These are phyloP conservation scores for Plasmodium reichenowi DNA, from an alignment of 169 alveolate genomes.

Conservation along the genomic window DNA sequence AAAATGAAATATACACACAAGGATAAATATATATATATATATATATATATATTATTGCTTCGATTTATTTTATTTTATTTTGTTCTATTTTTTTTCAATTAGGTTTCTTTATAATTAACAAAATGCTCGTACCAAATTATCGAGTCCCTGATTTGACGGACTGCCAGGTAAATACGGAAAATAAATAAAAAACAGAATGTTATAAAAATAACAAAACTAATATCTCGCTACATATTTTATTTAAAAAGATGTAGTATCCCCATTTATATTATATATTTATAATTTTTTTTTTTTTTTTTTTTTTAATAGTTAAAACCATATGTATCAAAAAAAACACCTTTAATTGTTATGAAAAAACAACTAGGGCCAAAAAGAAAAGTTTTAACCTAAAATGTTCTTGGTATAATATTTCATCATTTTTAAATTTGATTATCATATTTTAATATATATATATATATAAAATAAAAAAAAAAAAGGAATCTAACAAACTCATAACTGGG, in stretches of 20 bases:
- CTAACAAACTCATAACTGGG: too few relatives aligned
- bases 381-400: slow-evolving; percentile 4
- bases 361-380: slow-evolving; percentile 56
- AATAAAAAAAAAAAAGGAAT: too few relatives aligned
- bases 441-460: too few relatives aligned
- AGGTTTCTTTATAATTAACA: slow-evolving; percentile 89
- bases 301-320: slow-evolving; percentile 83
- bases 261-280: too few relatives aligned
- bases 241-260: too few relatives aligned
- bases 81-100: neutral
- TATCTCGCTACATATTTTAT: too few relatives aligned
- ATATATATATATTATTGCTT: neutral
- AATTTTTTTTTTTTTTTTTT: neutral
- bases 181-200: neutral
- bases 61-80: neutral
- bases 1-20: neutral
- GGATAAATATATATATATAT: neutral
- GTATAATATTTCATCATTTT: too few relatives aligned
- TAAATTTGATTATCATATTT: too few relatives aligned
- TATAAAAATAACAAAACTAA: neutral
- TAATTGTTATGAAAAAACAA: slow-evolving; percentile 69
- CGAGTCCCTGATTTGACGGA: slow-evolving; percentile 85
- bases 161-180: slow-evolving; percentile 77
- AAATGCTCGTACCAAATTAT: slow-evolving; percentile 89
- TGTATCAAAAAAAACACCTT: slow-evolving; percentile 84